phyloP scores from a whole-genome alignment of 306 rosid species.

The Purshia tridentata region DNA sequence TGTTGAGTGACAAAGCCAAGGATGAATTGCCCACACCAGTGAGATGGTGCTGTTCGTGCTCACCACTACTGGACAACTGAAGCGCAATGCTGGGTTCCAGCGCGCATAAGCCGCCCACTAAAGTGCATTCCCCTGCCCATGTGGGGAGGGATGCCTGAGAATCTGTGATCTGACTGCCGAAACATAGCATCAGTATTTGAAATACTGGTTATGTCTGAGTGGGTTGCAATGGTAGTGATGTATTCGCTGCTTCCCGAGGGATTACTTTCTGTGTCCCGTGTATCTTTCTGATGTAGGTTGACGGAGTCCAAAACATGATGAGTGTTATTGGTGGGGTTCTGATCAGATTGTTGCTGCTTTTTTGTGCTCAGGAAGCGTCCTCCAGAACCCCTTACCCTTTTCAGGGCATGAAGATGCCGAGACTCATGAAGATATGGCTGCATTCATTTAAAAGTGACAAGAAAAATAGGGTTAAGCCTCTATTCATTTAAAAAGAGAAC shows the following conservation, averaged over 20 bases:
- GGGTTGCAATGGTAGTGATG: conserved; percentile 37
- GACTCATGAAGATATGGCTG: conserved; percentile 98
- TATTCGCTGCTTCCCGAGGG: conserved; percentile 35
- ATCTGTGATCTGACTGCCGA: conserved; percentile 44
- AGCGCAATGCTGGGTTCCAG: conserved; percentile 49
- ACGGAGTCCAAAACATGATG: conserved; percentile 18
- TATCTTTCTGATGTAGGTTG: conserved; percentile 31
- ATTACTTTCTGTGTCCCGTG: conserved; percentile 29
- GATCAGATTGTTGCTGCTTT: conserved; percentile 41
- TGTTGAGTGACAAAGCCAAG: conserved; percentile 67
- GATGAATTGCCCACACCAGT: conserved; percentile 86
- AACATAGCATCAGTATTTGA: conserved; percentile 34
- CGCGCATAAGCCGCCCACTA: conserved; percentile 45
- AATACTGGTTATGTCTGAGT: conserved; percentile 48
- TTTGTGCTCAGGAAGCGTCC: conserved; percentile 84
- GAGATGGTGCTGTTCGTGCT: conserved; percentile 19
- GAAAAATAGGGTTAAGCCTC: not conserved
- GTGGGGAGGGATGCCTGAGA: conserved; percentile 39
- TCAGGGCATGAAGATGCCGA: conserved; percentile 82
- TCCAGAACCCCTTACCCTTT: conserved; percentile 82
- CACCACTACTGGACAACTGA: conserved; percentile 52
- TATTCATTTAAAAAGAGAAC: not conserved
- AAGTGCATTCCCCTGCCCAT: conserved; percentile 50
- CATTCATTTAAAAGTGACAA: conserved; percentile 28
- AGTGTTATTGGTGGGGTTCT: conserved; percentile 7